Percentiles rank a stretch among this genome's conserved stretches.
Conservation (phyloP, 75 land plant species). For the Pinus tabuliformis region DNA sequence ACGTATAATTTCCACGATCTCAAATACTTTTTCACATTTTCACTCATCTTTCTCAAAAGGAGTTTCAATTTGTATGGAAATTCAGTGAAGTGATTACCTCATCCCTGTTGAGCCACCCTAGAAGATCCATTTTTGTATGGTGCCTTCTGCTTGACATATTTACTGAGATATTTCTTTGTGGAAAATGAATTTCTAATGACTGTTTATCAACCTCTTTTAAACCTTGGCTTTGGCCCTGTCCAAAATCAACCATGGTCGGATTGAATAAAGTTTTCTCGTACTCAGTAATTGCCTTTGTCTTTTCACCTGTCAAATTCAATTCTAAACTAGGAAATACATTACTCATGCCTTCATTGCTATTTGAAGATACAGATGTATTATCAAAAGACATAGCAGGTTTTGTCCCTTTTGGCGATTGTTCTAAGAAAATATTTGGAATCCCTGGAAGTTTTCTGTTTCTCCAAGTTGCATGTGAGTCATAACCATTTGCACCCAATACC, state of each 20-base stretch:
- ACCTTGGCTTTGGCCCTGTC: background rate
- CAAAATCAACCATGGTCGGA: background rate
- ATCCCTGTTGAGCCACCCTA: slow-evolving; percentile 48
- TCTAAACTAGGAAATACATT: background rate
- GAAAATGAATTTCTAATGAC: background rate
- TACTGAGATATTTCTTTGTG: slow-evolving; percentile 1
- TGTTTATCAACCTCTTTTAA: background rate
- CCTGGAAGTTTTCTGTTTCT: slow-evolving; percentile 52
- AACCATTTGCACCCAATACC: slow-evolving; percentile 78
- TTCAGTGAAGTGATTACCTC: slow-evolving; percentile 42
- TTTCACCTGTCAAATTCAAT: background rate
- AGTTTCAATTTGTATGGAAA: background rate
- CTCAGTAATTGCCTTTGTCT: background rate
- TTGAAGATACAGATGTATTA: too few relatives aligned
- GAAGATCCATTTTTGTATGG: slow-evolving; percentile 21
- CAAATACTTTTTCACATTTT: background rate
- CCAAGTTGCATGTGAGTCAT: slow-evolving; percentile 33
- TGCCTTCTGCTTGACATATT: slow-evolving; percentile 14
- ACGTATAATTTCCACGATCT: background rate
- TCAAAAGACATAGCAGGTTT: background rate
- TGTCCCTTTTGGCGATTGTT: slow-evolving; percentile 16
- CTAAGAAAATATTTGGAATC: slow-evolving; percentile 20
- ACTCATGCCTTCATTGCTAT: background rate
- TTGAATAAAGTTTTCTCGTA: background rate
- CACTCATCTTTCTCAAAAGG: background rate